These are phyloP conservation scores for Hepatocystis sp. DNA, from an alignment of 169 alveolate genomes.

Conservation along the genomic window DNA sequence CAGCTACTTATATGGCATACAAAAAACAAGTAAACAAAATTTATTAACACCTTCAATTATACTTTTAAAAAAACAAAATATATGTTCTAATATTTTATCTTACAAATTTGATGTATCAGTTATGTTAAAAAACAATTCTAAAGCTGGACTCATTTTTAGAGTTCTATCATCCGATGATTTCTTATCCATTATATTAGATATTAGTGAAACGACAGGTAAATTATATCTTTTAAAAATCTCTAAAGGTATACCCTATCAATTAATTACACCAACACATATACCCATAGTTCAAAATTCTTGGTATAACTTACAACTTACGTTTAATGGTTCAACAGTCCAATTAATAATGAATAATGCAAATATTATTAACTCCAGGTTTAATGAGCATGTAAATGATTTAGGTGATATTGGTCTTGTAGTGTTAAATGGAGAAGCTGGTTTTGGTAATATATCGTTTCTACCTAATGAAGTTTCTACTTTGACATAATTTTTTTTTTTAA, in stretches of 20 bases:
- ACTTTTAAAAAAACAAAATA: conserved; percentile 40
- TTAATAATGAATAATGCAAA: conserved; percentile 46
- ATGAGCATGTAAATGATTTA: not conserved
- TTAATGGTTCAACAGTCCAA: conserved; percentile 28
- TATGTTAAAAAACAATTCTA: conserved; percentile 31
- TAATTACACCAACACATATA: conserved; percentile 62
- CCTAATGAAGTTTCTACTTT: too few species aligned
- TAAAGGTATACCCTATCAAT: conserved; percentile 72
- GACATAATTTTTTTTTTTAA: too few species aligned
- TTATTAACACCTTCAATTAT: conserved; percentile 67
- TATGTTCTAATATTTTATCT: conserved; percentile 37
- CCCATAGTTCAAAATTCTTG: conserved; percentile 32
- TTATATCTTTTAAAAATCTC: conserved; percentile 61
- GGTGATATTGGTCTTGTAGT: conserved; percentile 50
- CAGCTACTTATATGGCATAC: too few species aligned
- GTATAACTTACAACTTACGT: conserved; percentile 36
- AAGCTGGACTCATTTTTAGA: conserved; percentile 66
- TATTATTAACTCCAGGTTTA: conserved; percentile 22
- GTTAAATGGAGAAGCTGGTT: conserved; percentile 51
- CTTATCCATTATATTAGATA: conserved; percentile 70
- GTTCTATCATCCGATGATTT: conserved; percentile 47
- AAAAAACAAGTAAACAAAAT: too few species aligned
- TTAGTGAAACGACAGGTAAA: conserved; percentile 28
- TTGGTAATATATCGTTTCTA: conserved; percentile 19
- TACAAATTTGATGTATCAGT: conserved; percentile 25